phyloP scores from a whole-genome alignment of 1,139 yeast genomes.

The Candida mesenterica region DNA sequence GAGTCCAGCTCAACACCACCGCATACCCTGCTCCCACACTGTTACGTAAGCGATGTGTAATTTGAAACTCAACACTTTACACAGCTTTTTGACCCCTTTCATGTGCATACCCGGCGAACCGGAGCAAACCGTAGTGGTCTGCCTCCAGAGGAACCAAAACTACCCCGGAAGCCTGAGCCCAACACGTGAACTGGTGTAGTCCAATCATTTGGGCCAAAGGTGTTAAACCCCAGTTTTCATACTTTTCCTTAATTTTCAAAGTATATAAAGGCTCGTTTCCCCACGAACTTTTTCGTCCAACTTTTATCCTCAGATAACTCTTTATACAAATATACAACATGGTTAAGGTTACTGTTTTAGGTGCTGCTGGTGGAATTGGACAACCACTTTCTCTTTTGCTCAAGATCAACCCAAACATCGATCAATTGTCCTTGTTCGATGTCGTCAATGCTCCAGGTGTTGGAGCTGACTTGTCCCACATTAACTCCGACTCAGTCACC shows the following conservation, averaged over 20 bases:
- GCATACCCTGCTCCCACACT: too few relatives aligned
- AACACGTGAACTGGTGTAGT: too few relatives aligned
- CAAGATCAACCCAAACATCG: slow-evolving; percentile 83
- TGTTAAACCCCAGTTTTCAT: slow-evolving; percentile 1
- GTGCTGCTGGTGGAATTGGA: slow-evolving; percentile 99
- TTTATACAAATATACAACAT: too few relatives aligned
- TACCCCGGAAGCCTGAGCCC: too few relatives aligned
- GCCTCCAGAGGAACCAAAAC: too few relatives aligned
- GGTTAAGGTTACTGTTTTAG: slow-evolving; percentile 82
- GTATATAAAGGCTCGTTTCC: not conserved
- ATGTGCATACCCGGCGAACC: too few relatives aligned
- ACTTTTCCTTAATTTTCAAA: not conserved
- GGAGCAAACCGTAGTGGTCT: too few relatives aligned
- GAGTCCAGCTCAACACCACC: too few relatives aligned
- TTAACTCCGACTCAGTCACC: slow-evolving; percentile 85
- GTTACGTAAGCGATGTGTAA: too few relatives aligned
- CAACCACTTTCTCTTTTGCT: slow-evolving; percentile 92
- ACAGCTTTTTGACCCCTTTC: too few relatives aligned
- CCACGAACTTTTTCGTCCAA: not conserved
- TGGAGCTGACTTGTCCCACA: slow-evolving; percentile 93
- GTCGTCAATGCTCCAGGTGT: slow-evolving; percentile 95
- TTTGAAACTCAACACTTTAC: too few relatives aligned
- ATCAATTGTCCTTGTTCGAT: slow-evolving; percentile 85
- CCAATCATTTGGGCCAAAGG: too few relatives aligned
- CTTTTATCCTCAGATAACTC: not conserved